These are phyloP conservation scores for Thelephora aurantiotincta DNA, from an alignment of 768 basidiomycete genomes.

Conservation along the genomic window DNA sequence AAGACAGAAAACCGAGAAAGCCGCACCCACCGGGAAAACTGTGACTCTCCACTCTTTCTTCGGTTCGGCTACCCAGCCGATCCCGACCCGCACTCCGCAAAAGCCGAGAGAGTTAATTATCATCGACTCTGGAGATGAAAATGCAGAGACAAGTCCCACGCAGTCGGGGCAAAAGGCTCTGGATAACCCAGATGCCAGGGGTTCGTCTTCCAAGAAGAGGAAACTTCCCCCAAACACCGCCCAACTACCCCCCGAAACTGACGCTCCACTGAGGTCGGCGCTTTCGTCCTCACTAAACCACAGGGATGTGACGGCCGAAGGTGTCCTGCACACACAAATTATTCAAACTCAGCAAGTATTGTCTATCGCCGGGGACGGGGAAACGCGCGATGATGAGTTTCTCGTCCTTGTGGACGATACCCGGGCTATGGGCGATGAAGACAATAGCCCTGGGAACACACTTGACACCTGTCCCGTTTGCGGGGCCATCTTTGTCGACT, in stretches of 20 bases:
- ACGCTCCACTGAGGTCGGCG: background rate
- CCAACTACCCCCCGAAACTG: conserved; percentile 1
- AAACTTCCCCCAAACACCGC: background rate
- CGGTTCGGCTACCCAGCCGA: conserved; percentile 1
- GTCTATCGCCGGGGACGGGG: conserved; percentile 41
- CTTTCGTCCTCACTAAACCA: background rate
- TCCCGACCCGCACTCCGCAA: background rate
- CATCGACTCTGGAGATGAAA: conserved; percentile 19
- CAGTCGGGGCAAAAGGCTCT: background rate
- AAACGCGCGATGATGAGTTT: conserved; percentile 59
- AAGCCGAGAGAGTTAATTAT: conserved; percentile 14
- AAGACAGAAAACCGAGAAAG: background rate
- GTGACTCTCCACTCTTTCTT: conserved; percentile 8
- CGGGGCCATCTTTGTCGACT: conserved; percentile 14
- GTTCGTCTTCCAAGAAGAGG: background rate
- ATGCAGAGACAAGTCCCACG: background rate
- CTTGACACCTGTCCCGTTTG: conserved; percentile 19
- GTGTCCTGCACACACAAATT: background rate
- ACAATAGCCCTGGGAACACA: background rate
- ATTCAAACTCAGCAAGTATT: background rate
- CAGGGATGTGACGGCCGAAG: background rate
- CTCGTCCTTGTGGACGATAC: conserved; percentile 16
- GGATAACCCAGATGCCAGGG: background rate
- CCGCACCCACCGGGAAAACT: background rate
- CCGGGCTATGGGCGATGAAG: conserved; percentile 11